Base-by-base conservation (phyloP, 352 stramenopile genomes). In the Phytophthora brassicae region DNA sequence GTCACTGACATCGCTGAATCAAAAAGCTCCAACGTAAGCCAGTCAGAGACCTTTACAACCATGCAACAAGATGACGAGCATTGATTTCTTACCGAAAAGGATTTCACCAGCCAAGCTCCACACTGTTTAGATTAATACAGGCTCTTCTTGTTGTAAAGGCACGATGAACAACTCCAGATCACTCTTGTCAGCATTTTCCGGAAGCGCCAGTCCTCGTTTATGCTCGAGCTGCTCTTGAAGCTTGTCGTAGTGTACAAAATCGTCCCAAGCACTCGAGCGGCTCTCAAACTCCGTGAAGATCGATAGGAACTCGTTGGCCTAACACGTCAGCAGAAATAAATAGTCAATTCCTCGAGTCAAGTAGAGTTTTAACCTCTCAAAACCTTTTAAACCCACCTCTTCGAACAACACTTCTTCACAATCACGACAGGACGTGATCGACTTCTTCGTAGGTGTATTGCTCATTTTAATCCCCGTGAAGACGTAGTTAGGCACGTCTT, bases 401-500 rank as follows among this genome's bases (percentile, higher is more conserved):
- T 89, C 77, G 35, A 76, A 90, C 24, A 80, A 55, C 45, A 94
- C 81, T 66, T 94, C 83, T 58, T 94, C 84, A 52, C 84, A 88
- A 44, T 94, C 84, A 1, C 84, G 77, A 64, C 79, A 90, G 2
- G 78, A 77, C 4, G 83, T 90, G 53, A 94, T 90, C 14, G 80
- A 92, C 64, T 94, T 94, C 29, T 89, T 88, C 8, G 74, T 82
- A 2, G 82, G 80, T 14, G 79, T 89, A 60, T 90, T 90, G 64
- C 70, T 89, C 80, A 91, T 88, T 50, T 89, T 89, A 54, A 94
- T 75, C 19, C 67, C 62, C 2, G 79, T 90, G 42, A 94, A 77
- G n/a, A 84, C 75, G 50, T 81, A 79, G 46, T 94, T 94, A 4
- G 84, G 84, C 49, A 94, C 84, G 53, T 94, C 84, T 66, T 94